Percentiles rank a stretch among this genome's conserved stretches.
Evolutionary conservation across 169 alveolate genomes (phyloP).

Genomic region (Cryptosporidium felis): DNA sequence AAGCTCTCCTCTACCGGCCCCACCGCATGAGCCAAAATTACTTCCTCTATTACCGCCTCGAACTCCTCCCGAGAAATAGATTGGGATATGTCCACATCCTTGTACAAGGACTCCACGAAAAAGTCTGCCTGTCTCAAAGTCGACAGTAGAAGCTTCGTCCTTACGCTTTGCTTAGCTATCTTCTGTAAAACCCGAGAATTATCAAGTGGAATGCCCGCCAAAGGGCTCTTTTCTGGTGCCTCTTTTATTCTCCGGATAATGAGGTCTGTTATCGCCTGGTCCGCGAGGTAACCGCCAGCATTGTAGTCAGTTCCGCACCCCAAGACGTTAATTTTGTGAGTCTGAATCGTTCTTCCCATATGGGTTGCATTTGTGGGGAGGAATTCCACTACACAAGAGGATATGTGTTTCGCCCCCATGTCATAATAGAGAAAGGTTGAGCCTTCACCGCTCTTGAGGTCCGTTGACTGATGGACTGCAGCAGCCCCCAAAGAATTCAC

Average conservation of each 20-base stretch:
- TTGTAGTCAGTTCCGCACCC: slow-evolving; percentile 46
- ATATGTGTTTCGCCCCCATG: slow-evolving; percentile 62
- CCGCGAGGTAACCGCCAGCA: slow-evolving; percentile 58
- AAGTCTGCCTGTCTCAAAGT: slow-evolving; percentile 60
- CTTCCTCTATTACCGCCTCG: slow-evolving; percentile 72
- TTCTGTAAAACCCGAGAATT: slow-evolving; percentile 44
- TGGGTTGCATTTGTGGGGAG: slow-evolving; percentile 33
- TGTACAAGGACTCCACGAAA: slow-evolving; percentile 51
- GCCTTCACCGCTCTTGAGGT: slow-evolving; percentile 45
- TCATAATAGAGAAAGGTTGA: slow-evolving; percentile 63
- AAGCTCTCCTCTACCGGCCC: slow-evolving; percentile 76
- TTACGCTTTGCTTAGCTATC: slow-evolving; percentile 49
- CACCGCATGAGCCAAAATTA: slow-evolving; percentile 60
- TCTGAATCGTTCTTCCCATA: slow-evolving; percentile 37
- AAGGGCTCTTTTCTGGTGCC: slow-evolving; percentile 17
- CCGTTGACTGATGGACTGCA: slow-evolving; percentile 76
- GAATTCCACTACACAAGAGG: slow-evolving; percentile 58
- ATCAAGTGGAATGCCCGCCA: slow-evolving; percentile 47
- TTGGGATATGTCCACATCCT: slow-evolving; percentile 58
- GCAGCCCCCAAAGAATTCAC: slow-evolving; percentile 79
- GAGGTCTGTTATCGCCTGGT: slow-evolving; percentile 12
- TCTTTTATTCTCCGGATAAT: slow-evolving; percentile 9
- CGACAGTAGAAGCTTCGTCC: slow-evolving; percentile 57
- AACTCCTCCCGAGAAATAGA: slow-evolving; percentile 75
- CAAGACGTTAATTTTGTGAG: slow-evolving; percentile 43